phyloP scores from a whole-genome alignment of 306 rosid genomes.

The Urtica urens region DNA sequence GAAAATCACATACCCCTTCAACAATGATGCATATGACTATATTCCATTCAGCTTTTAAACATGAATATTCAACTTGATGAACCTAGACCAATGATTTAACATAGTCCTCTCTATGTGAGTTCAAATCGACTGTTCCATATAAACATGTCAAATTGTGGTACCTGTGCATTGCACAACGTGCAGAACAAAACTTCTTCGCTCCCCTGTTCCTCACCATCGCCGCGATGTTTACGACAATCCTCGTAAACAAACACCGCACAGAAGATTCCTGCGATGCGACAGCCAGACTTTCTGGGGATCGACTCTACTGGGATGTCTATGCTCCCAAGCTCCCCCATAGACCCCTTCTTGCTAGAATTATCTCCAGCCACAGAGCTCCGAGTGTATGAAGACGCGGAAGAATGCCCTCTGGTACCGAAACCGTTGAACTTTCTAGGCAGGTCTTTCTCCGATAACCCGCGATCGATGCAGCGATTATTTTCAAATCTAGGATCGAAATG shows the following conservation, averaged over 20 bases:
- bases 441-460: slow-evolving; percentile 40
- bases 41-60: slow-evolving; percentile 4
- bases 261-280: slow-evolving; percentile 49
- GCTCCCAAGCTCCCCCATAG: slow-evolving; percentile 51
- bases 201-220: slow-evolving; percentile 49
- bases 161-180: slow-evolving; percentile 97
- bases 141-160: slow-evolving; percentile 21
- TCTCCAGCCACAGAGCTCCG: slow-evolving; percentile 58
- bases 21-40: too few relatives aligned
- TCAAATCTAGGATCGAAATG: slow-evolving; percentile 42
- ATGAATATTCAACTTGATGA: neutral
- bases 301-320: slow-evolving; percentile 34
- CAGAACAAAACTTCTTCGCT: slow-evolving; percentile 92
- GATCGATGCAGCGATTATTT: slow-evolving; percentile 32
- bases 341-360: slow-evolving; percentile 73
- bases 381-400: slow-evolving; percentile 58
- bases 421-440: slow-evolving; percentile 47
- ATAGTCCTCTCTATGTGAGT: too few relatives aligned
- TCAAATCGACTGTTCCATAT: too few relatives aligned
- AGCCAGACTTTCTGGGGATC: slow-evolving; percentile 25
- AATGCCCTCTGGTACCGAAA: slow-evolving; percentile 34
- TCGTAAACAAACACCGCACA: slow-evolving; percentile 67
- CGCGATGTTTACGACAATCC: slow-evolving; percentile 79
- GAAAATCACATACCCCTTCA: neutral
- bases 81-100: neutral